Conservation (phyloP, 1,139 yeast genomes). For the Candida tropicalis region DNA sequence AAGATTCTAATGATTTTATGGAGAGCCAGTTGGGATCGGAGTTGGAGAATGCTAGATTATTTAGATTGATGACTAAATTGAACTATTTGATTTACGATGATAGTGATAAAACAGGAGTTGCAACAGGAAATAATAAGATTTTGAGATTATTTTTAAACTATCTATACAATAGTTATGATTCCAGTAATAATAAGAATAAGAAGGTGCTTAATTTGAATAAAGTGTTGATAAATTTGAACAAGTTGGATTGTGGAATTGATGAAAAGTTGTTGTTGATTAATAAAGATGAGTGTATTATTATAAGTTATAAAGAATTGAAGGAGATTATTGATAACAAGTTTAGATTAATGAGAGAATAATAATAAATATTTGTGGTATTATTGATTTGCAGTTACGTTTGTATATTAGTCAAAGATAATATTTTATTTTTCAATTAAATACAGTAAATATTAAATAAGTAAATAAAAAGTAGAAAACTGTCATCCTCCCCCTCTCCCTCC, state of each 20-base stretch:
- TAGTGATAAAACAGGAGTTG: slow-evolving; percentile 64
- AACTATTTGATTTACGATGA: slow-evolving; percentile 71
- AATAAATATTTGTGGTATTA: neutral
- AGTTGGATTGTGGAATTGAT: slow-evolving; percentile 89
- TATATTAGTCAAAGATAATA: slow-evolving; percentile 1
- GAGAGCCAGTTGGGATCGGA: slow-evolving; percentile 73
- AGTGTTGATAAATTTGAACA: slow-evolving; percentile 77
- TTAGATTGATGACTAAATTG: slow-evolving; percentile 78
- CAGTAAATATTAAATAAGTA: slow-evolving; percentile 1
- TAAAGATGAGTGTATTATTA: slow-evolving; percentile 78
- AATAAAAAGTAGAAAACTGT: slow-evolving; percentile 2
- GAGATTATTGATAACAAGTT: slow-evolving; percentile 74
- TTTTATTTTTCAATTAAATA: neutral
- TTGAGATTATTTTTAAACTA: slow-evolving; percentile 80
- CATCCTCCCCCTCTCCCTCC: too few species aligned
- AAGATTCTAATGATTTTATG: slow-evolving; percentile 60
- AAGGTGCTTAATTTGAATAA: slow-evolving; percentile 84
- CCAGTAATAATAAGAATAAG: slow-evolving; percentile 57
- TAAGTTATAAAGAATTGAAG: slow-evolving; percentile 79
- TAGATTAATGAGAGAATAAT: slow-evolving; percentile 45
- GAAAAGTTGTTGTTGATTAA: slow-evolving; percentile 83
- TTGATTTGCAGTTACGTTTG: too few species aligned
- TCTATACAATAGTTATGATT: slow-evolving; percentile 81
- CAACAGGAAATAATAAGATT: slow-evolving; percentile 75
- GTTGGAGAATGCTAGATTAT: slow-evolving; percentile 85